A percentile compares a stretch with the other conserved stretches of the same genome.
Evolutionary conservation across 192 early-diverging fungal genomes (phyloP).

Genomic region (Backusella macrospora): DNA sequence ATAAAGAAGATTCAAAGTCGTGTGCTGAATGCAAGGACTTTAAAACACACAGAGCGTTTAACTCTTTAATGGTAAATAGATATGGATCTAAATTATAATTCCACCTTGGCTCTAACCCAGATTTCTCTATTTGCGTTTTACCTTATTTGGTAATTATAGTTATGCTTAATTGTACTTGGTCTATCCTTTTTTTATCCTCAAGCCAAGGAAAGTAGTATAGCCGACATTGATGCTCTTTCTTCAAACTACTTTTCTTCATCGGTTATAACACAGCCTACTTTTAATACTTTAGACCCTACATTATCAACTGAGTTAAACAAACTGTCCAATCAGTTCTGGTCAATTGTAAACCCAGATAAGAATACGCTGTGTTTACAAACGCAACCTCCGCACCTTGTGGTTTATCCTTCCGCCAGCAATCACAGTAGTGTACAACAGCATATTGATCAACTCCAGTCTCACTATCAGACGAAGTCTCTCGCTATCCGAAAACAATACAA

Average conservation of each 20-base stretch:
- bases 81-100: constrained; percentile 9
- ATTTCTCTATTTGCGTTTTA: constrained; percentile 3
- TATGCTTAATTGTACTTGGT: constrained; percentile 18
- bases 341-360: constrained; percentile 15
- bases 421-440: not conserved
- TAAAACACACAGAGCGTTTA: constrained; percentile 36
- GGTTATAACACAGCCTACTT: not conserved
- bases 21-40: constrained; percentile 42
- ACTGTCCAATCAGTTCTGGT: constrained; percentile 14
- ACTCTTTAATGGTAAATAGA: constrained; percentile 34
- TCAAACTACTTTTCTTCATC: not conserved
- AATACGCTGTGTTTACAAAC: not conserved
- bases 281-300: constrained; percentile 1
- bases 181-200: constrained; percentile 6
- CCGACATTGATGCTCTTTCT: not conserved
- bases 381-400: not conserved
- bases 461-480: not conserved
- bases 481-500: not conserved
- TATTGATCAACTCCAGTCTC: not conserved
- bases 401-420: constrained; percentile 1
- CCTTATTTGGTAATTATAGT: not conserved
- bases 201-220: not conserved
- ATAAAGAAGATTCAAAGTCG: constrained; percentile 24
- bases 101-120: not conserved
- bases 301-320: constrained; percentile 18